Percentiles rank a stretch among this genome's conserved stretches.
phyloP scores from a whole-genome alignment of 1,139 yeast genomes.

The Arxiozyma slooffiae region DNA sequence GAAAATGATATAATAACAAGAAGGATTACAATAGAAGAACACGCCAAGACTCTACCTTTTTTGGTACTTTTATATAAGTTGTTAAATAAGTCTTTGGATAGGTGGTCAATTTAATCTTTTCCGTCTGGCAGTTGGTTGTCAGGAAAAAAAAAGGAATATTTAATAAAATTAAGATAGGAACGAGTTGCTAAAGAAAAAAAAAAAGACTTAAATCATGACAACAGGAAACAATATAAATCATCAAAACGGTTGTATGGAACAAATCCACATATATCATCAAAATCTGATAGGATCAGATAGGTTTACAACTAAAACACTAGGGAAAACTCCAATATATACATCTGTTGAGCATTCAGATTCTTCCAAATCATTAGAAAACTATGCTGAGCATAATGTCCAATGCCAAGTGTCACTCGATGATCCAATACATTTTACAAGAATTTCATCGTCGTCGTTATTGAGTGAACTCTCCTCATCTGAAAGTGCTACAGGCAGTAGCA shows the following conservation, averaged over 20 bases:
- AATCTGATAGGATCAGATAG: not conserved
- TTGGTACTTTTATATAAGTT: too few species aligned
- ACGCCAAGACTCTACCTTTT: not conserved
- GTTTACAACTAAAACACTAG: not conserved
- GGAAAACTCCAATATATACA: not conserved
- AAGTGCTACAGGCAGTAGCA: not conserved
- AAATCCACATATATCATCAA: not conserved
- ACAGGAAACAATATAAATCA: not conserved
- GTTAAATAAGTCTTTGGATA: too few species aligned
- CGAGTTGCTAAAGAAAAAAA: not conserved
- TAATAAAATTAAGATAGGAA: not conserved
- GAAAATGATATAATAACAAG: not conserved
- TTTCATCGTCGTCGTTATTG: constrained; percentile 30
- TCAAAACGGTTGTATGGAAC: not conserved
- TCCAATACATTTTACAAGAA: constrained; percentile 34
- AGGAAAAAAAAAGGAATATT: too few species aligned
- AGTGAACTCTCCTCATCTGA: constrained; percentile 20
- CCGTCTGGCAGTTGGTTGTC: not conserved
- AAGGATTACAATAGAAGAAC: not conserved
- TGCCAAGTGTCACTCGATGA: constrained; percentile 25
- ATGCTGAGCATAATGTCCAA: not conserved
- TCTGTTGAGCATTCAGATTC: constrained; percentile 1
- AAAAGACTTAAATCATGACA: not conserved
- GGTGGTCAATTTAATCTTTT: not conserved
- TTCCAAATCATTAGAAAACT: not conserved